phyloP scores from a whole-genome alignment of 257 asterid genomes.

The Gardenia jasminoides region DNA sequence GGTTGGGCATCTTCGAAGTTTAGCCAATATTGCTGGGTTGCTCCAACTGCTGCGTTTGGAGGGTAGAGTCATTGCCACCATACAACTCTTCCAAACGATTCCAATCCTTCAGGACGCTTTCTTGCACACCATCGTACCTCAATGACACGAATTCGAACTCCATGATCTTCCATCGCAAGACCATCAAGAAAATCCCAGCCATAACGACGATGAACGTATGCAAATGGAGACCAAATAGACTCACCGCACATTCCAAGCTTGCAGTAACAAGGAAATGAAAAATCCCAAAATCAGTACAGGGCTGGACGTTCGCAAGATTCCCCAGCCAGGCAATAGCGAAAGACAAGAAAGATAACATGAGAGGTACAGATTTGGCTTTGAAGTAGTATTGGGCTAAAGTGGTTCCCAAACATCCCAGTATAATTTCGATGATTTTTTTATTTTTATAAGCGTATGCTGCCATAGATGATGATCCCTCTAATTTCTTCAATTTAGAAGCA shows the following conservation, averaged over 20 bases:
- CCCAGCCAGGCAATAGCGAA: constrained; percentile 21
- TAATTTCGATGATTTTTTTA: constrained; percentile 12
- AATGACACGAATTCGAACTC: neutral
- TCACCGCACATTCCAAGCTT: constrained; percentile 20
- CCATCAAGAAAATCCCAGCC: constrained; percentile 7
- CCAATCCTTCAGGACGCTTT: neutral
- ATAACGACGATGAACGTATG: constrained; percentile 7
- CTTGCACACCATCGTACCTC: neutral
- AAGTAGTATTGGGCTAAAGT: constrained; percentile 16
- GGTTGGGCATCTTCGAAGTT: too few species aligned
- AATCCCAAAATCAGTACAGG: constrained; percentile 18
- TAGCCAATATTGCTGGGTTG: neutral
- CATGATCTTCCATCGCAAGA: constrained; percentile 13
- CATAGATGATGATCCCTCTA: neutral
- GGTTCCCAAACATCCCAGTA: constrained; percentile 7
- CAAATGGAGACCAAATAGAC: constrained; percentile 16
- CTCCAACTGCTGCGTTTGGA: neutral
- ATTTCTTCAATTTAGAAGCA: neutral
- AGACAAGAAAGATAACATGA: constrained; percentile 13
- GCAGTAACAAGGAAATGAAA: constrained; percentile 22
- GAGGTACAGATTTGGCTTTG: neutral
- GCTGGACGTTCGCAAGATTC: constrained; percentile 24
- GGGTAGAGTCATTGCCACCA: neutral
- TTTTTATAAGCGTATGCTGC: neutral
- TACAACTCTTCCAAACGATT: neutral